A percentile compares a stretch with the other conserved stretches of the same genome.
phyloP scores from a whole-genome alignment of 2,329 filamentous ascomycete species.

The Fusarium odoratissimum region DNA sequence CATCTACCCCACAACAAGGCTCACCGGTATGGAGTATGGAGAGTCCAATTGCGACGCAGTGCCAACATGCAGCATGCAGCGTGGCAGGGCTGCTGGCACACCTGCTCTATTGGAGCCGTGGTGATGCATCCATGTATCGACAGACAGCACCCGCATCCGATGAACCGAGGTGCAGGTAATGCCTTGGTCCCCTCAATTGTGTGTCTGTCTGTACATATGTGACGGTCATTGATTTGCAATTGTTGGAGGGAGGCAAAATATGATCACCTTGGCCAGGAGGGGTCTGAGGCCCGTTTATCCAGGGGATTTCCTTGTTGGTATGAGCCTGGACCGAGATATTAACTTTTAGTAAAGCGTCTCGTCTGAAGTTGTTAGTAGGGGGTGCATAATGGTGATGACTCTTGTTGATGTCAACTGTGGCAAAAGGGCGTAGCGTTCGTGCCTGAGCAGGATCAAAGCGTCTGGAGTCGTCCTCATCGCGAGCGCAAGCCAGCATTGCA shows the following conservation, averaged over 20 bases:
- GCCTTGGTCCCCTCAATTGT: slow-evolving; percentile 1
- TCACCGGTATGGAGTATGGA: slow-evolving; percentile 39
- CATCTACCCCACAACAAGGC: slow-evolving; percentile 36
- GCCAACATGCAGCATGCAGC: slow-evolving; percentile 7
- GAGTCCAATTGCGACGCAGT: slow-evolving; percentile 30
- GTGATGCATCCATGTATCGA: slow-evolving; percentile 9
- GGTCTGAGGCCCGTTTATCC: slow-evolving; percentile 10
- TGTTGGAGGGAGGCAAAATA: slow-evolving; percentile 5
- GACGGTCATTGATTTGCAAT: slow-evolving; percentile 7
- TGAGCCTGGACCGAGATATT: background rate
- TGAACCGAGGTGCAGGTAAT: slow-evolving; percentile 16
- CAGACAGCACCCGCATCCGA: slow-evolving; percentile 11
- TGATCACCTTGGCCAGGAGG: background rate
- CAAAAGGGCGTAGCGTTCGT: slow-evolving; percentile 16
- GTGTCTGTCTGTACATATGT: background rate
- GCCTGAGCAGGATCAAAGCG: slow-evolving; percentile 30
- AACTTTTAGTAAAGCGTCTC: background rate
- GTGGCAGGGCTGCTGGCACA: slow-evolving; percentile 21
- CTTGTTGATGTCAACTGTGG: slow-evolving; percentile 26
- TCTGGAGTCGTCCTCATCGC: background rate
- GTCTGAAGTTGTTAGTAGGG: slow-evolving; percentile 15
- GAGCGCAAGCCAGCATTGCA: background rate
- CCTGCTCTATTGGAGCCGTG: slow-evolving; percentile 29
- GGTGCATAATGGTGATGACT: slow-evolving; percentile 31
- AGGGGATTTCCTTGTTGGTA: slow-evolving; percentile 16